These are phyloP conservation scores for Pyricularia sp. DNA, from an alignment of 2,329 filamentous ascomycete genomes.

Conservation along the genomic window DNA sequence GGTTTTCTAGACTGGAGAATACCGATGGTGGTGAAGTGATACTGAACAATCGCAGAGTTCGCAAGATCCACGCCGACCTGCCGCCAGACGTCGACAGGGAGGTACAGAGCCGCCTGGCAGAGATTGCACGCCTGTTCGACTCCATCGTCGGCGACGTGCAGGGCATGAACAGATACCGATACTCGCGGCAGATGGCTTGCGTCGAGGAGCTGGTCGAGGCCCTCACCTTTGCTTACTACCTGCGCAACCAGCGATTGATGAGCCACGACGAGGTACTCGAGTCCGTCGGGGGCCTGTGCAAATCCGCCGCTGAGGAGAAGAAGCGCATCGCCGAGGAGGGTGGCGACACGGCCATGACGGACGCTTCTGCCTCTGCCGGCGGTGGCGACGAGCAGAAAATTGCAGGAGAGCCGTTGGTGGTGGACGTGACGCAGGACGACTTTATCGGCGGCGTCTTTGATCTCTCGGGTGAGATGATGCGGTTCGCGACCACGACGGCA, in stretches of 20 bases:
- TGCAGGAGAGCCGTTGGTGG: constrained; percentile 17
- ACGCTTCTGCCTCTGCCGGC: neutral
- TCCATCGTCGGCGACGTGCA: constrained; percentile 60
- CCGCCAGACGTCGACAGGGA: constrained; percentile 58
- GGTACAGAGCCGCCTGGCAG: constrained; percentile 52
- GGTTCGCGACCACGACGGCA: constrained; percentile 81
- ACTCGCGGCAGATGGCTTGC: constrained; percentile 66
- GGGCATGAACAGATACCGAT: constrained; percentile 70
- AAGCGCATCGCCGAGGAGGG: constrained; percentile 9
- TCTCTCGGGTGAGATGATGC: constrained; percentile 91
- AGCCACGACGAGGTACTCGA: constrained; percentile 46
- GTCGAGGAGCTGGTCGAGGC: constrained; percentile 94
- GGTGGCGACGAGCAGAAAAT: constrained; percentile 8
- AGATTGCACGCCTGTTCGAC: constrained; percentile 57
- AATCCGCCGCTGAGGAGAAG: constrained; percentile 8
- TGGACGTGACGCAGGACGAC: constrained; percentile 65
- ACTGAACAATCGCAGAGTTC: constrained; percentile 37
- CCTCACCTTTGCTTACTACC: constrained; percentile 76
- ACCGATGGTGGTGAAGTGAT: neutral
- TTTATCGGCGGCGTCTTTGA: constrained; percentile 89
- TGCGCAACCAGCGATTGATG: constrained; percentile 64
- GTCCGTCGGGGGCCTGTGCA: constrained; percentile 25
- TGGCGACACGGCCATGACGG: constrained; percentile 11
- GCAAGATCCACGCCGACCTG: constrained; percentile 46
- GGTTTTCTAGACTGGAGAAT: neutral